A percentile compares a stretch with the other conserved stretches of the same genome.
Evolutionary conservation across 2,329 filamentous ascomycete species (phyloP).

Genomic region (Juglanconis juglandina): DNA sequence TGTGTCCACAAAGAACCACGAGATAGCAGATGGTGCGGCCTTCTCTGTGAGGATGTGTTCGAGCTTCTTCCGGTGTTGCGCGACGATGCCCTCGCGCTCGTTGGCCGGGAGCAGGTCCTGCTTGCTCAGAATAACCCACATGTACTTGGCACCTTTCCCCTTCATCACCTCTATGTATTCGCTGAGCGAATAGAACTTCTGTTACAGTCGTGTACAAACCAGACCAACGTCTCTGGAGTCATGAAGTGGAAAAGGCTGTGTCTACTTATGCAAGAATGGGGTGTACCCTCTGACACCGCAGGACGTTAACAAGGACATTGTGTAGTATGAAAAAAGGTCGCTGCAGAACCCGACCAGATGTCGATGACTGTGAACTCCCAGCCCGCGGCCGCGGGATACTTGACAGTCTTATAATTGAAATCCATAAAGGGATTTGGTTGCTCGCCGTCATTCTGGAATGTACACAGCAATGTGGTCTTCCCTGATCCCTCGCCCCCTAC

Average conservation of each 20-base stretch:
- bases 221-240: background rate
- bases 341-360: background rate
- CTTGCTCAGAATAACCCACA: conserved; percentile 31
- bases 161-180: background rate
- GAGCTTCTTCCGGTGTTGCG: conserved; percentile 17
- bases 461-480: background rate
- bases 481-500: background rate
- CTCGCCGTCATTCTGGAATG: background rate
- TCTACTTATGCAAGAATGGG: background rate
- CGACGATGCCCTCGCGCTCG: conserved; percentile 19
- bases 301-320: background rate
- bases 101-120: conserved; percentile 26
- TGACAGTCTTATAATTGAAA: background rate
- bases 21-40: conserved; percentile 12
- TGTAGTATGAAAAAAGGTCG: background rate
- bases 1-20: conserved; percentile 20
- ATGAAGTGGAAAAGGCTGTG: background rate
- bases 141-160: conserved; percentile 10
- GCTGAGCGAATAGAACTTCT: background rate
- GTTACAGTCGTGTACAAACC: background rate
- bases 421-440: background rate
- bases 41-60: conserved; percentile 6
- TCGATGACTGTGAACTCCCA: conserved; percentile 1
- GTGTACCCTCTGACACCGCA: background rate
- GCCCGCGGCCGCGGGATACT: background rate